A percentile compares a stretch with the other conserved stretches of the same genome.
Evolutionary conservation across 495 filamentous ascomycete genomes (phyloP).

Genomic region (Penicillium maclennaniae): DNA sequence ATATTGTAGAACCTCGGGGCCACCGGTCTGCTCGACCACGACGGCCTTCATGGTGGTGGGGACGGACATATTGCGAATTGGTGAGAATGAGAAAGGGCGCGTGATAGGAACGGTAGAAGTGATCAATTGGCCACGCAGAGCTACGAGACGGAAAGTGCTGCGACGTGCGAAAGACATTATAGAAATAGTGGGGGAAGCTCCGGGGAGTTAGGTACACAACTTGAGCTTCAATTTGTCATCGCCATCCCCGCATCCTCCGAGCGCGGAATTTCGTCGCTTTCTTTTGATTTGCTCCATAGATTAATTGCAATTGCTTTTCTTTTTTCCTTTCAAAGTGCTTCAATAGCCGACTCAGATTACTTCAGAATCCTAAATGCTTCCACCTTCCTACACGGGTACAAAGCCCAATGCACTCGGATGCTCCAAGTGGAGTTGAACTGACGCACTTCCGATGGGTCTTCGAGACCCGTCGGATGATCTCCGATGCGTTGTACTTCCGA

Average conservation of each 20-base stretch:
- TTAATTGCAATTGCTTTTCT: not conserved
- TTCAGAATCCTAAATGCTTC: not conserved
- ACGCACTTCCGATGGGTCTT: conserved; percentile 16
- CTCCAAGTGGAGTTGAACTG: conserved; percentile 11
- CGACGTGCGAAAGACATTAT: conserved; percentile 16
- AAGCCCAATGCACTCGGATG: conserved; percentile 5
- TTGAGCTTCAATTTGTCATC: conserved; percentile 23
- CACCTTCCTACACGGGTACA: not conserved
- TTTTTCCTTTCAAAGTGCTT: not conserved
- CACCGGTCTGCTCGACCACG: conserved; percentile 71
- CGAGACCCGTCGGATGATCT: conserved; percentile 6
- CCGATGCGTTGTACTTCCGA: not conserved
- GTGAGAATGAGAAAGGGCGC: conserved; percentile 5
- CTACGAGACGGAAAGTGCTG: conserved; percentile 19
- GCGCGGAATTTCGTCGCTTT: not conserved
- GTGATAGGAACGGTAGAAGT: not conserved
- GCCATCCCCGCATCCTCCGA: conserved; percentile 12
- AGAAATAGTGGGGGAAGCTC: conserved; percentile 1
- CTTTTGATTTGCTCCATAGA: not conserved
- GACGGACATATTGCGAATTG: conserved; percentile 37
- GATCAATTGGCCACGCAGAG: conserved; percentile 22
- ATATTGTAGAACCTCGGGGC: conserved; percentile 72
- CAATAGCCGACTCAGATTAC: no score
- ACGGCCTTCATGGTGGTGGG: conserved; percentile 74
- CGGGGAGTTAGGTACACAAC: conserved; percentile 1